Conservation (phyloP, 2,329 filamentous ascomycete genomes). For the Biscogniauxia sp. region DNA sequence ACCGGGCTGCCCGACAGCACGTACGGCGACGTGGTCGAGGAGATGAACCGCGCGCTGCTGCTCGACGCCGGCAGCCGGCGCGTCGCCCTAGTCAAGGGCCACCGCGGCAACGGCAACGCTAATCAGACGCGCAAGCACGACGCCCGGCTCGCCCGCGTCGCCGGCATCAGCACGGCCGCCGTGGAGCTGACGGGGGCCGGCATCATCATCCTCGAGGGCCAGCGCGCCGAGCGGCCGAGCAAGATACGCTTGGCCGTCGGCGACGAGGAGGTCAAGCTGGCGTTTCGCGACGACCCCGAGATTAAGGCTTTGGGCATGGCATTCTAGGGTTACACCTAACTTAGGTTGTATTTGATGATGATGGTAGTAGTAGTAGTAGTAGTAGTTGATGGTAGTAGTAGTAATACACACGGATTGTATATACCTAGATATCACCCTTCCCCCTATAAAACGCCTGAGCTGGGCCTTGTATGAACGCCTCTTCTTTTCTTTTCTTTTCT, state of each 20-base stretch:
- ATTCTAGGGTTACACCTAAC: too few relatives aligned
- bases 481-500: too few relatives aligned
- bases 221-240: constrained; percentile 79
- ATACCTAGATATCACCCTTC: background rate
- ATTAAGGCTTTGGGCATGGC: constrained; percentile 73
- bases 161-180: constrained; percentile 64
- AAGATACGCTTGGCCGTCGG: constrained; percentile 83
- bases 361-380: constrained; percentile 8
- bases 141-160: constrained; percentile 20
- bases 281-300: constrained; percentile 84
- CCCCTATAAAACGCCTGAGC: background rate
- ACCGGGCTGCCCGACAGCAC: constrained; percentile 86
- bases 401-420: background rate
- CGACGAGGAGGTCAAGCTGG: constrained; percentile 86
- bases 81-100: constrained; percentile 52
- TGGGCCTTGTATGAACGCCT: background rate
- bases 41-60: constrained; percentile 68
- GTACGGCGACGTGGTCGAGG: constrained; percentile 85
- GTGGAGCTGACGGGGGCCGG: constrained; percentile 84
- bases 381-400: constrained; percentile 8
- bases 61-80: constrained; percentile 61
- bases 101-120: constrained; percentile 1
- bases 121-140: constrained; percentile 32
- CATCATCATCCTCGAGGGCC: constrained; percentile 78
- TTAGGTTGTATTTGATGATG: constrained; percentile 5